Evolutionary conservation across 768 basidiomycete genomes (phyloP).

Genomic region (Daedaleopsis nitida): DNA sequence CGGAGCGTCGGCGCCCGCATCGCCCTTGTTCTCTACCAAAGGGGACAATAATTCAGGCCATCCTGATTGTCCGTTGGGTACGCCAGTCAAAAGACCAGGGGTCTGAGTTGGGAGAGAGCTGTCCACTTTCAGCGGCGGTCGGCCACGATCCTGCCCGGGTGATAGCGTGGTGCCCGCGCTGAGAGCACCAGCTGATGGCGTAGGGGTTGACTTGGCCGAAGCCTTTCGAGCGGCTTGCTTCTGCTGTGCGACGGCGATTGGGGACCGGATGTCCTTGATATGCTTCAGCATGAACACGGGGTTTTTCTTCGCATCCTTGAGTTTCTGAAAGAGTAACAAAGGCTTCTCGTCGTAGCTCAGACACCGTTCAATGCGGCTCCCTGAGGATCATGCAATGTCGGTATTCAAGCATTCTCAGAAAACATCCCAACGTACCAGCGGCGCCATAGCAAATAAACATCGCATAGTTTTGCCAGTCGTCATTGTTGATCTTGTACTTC

Average conservation of each 20-base stretch:
- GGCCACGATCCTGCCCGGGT: conserved; percentile 35
- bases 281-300: conserved; percentile 99
- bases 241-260: conserved; percentile 94
- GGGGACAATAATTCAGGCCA: conserved; percentile 81
- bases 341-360: conserved; percentile 98
- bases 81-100: conserved; percentile 54
- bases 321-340: conserved; percentile 91
- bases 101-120: conserved; percentile 44
- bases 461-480: conserved; percentile 98
- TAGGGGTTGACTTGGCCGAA: conserved; percentile 37
- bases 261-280: conserved; percentile 95
- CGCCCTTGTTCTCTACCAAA: conserved; percentile 44
- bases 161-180: conserved; percentile 36
- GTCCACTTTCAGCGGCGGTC: conserved; percentile 74
- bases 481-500: conserved; percentile 98
- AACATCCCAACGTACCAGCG: conserved; percentile 55
- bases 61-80: conserved; percentile 62
- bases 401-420: conserved; percentile 8
- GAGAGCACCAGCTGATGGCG: conserved; percentile 35
- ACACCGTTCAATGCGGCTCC: conserved; percentile 87
- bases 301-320: conserved; percentile 96
- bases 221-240: conserved; percentile 92
- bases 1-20: conserved; percentile 35
- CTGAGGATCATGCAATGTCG: conserved; percentile 35
- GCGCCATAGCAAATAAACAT: conserved; percentile 99